Percentiles rank a stretch among this genome's conserved stretches.
Evolutionary conservation across 108 stramenopile genomes (phyloP).

Genomic region (Aurantiochytrium sp.): DNA sequence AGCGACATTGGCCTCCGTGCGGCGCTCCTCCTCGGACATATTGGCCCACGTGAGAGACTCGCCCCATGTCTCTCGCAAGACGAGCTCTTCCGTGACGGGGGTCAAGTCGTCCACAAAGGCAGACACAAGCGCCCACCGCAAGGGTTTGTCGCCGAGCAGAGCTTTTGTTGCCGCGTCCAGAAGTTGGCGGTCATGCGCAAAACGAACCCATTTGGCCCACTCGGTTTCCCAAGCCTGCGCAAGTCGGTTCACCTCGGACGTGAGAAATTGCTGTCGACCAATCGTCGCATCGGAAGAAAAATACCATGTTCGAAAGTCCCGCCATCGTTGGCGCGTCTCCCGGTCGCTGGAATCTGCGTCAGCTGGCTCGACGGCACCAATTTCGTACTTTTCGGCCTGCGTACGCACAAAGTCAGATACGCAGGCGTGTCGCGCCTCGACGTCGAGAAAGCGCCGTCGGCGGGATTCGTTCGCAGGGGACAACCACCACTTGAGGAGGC

Average conservation of each 20-base stretch:
- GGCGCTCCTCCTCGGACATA: not conserved
- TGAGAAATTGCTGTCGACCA: not conserved
- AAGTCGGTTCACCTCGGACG: not conserved
- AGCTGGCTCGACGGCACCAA: not conserved
- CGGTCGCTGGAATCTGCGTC: not conserved
- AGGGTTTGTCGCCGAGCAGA: not conserved
- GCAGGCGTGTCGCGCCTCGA: not conserved
- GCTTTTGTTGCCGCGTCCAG: not conserved
- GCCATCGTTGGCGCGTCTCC: not conserved
- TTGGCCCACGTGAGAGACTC: not conserved
- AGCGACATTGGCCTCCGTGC: not conserved
- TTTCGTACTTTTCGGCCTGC: not conserved
- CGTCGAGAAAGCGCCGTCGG: not conserved
- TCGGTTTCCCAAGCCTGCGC: not conserved
- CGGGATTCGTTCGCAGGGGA: not conserved
- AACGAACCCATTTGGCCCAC: not conserved
- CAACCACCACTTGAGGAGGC: not conserved
- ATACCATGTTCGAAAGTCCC: not conserved
- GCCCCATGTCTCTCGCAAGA: not conserved
- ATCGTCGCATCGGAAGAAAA: not conserved
- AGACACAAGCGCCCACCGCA: not conserved
- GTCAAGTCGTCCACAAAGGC: not conserved
- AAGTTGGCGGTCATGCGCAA: not conserved
- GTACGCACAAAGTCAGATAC: not conserved
- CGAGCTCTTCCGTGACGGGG: not conserved